phyloP scores from a whole-genome alignment of 2,329 filamentous ascomycete species.

The Dactylonectria estremocensis region DNA sequence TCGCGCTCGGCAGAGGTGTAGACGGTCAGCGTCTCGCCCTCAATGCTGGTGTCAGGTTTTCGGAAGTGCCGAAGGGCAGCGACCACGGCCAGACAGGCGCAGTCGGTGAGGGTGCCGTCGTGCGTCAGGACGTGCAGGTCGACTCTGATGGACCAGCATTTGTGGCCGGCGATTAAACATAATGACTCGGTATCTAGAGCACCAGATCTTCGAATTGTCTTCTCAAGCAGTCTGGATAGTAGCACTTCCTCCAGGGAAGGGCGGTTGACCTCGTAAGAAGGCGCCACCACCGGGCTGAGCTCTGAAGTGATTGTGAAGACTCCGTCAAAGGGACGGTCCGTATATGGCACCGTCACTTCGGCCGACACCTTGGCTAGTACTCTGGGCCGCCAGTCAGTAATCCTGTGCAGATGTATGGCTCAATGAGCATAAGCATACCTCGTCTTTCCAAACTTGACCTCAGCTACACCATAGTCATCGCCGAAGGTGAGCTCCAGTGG shows the following conservation, averaged over 20 bases:
- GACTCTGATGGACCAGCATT: conserved; percentile 92
- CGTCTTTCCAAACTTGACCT: conserved; percentile 91
- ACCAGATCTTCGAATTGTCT: conserved; percentile 91
- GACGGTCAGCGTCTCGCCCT: conserved; percentile 87
- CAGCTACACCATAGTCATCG: conserved; percentile 90
- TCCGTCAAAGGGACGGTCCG: conserved; percentile 94
- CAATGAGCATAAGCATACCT: conserved; percentile 72
- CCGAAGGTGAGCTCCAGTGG: conserved; percentile 85
- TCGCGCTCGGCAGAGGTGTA: conserved; percentile 90
- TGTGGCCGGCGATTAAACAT: conserved; percentile 90
- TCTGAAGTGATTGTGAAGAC: conserved; percentile 94
- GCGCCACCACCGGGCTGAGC: conserved; percentile 91
- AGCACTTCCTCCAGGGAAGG: conserved; percentile 88
- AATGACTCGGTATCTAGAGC: conserved; percentile 96
- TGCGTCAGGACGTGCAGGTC: conserved; percentile 93
- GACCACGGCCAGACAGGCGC: conserved; percentile 87
- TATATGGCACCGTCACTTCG: conserved; percentile 87
- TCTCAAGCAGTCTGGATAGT: conserved; percentile 90
- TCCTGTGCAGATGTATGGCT: background rate
- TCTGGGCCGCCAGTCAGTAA: conserved; percentile 61
- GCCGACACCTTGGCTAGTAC: conserved; percentile 89
- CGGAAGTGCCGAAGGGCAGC: conserved; percentile 93
- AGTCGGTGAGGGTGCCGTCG: conserved; percentile 92
- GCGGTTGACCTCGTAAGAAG: conserved; percentile 88
- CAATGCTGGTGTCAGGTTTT: conserved; percentile 89